Evolutionary conservation across 805 yeast genomes (phyloP), one percentile per base, ranked within the genome.

Genomic region (Naumovozyma dairenensis): DNA sequence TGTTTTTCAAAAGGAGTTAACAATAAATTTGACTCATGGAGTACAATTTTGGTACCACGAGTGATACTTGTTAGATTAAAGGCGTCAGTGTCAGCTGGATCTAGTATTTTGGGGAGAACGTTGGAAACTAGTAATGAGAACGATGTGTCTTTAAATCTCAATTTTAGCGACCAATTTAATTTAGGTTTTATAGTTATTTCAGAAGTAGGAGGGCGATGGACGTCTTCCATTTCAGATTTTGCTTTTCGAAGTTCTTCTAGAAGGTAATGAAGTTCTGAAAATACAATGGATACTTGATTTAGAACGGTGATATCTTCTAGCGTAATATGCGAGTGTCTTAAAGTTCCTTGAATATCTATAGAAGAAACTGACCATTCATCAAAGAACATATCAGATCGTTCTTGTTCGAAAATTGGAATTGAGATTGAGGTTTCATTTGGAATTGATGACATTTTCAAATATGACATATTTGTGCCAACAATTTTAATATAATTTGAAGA

Each of bases 351-450:
- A n/a, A 48, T 19, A 16, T 31, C 33, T 12, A 51, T 20, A 16
- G 36, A 38, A 3, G 34, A 36, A 9, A 33, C 39, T 3, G 37
- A 35, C 5, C 39, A 27, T 21, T 47, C 45, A 32, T 43, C 44
- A 3, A 52, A 30, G 22, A 49, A 49, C 8, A 45, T 42, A 25
- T 53, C 60, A 21, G 44, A 35, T 39, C 57, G 50, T 34, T 48
- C 57, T 34, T 53, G 51, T 1, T 46, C 50, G 27, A 46, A 44
- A 8, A 55, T 46, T 3, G 58, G 59, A 6, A 46, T 33, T 3
- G 46, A 31, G 6, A 38, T 17, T 2, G 46, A 39, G 5, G 37
- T 18, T 3, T 33, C 43, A 3, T 28, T 27, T n/a, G 27, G 28
- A 5, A 28, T 28, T 12, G 30, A 22, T 17, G 45, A 35, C 9